phyloP scores from a whole-genome alignment of 768 basidiomycete species.

The Hemileccinum rubropunctum region DNA sequence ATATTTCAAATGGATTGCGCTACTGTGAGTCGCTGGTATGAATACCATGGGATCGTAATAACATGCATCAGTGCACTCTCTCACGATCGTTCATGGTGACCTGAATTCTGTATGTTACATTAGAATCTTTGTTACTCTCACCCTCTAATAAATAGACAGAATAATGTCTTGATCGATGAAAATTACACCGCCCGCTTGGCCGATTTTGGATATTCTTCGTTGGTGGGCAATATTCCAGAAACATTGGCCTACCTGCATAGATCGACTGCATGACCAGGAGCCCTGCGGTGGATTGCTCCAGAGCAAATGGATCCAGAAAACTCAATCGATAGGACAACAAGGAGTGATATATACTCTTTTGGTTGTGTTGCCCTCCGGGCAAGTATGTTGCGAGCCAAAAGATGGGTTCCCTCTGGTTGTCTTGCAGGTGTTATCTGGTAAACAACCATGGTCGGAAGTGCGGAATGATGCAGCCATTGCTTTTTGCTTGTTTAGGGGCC shows the following conservation, averaged over 20 bases:
- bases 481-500: constrained; percentile 3
- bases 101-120: constrained; percentile 10
- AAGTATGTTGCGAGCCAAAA: constrained; percentile 3
- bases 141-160: constrained; percentile 5
- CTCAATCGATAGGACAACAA: background rate
- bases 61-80: constrained; percentile 11
- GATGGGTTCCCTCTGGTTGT: rapidly evolving
- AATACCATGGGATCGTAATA: background rate
- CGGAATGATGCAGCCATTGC: background rate
- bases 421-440: constrained; percentile 22
- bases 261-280: constrained; percentile 30
- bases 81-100: constrained; percentile 16
- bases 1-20: constrained; percentile 13
- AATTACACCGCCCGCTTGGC: constrained; percentile 35
- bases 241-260: constrained; percentile 1
- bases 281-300: constrained; percentile 44
- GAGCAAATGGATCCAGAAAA: constrained; percentile 26
- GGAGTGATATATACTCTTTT: constrained; percentile 20
- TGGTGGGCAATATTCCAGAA: constrained; percentile 9
- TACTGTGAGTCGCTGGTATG: constrained; percentile 5
- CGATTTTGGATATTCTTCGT: constrained; percentile 42
- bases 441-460: constrained; percentile 12
- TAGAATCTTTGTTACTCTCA: too few species aligned
- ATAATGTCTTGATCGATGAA: constrained; percentile 15
- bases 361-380: constrained; percentile 31